Evolutionary conservation across 1,139 yeast species (phyloP).

Genomic region (Candida freyschussii): DNA sequence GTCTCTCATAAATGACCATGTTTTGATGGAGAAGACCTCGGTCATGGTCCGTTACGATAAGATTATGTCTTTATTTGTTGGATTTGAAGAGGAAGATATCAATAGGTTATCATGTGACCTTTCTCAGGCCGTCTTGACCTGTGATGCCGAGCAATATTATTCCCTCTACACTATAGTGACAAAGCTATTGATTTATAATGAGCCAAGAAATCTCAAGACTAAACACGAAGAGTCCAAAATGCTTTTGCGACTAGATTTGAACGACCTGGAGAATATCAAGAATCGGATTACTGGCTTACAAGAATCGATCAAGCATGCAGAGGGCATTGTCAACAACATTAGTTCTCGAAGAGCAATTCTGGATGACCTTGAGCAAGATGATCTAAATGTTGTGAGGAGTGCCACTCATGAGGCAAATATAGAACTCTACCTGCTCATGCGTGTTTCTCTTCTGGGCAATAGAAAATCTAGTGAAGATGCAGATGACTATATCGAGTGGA

Average conservation of each 20-base stretch:
- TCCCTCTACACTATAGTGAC: slow-evolving; percentile 59
- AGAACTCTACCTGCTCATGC: slow-evolving; percentile 30
- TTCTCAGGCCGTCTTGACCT: slow-evolving; percentile 62
- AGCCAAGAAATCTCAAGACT: slow-evolving; percentile 53
- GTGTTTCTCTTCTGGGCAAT: slow-evolving; percentile 28
- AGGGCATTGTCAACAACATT: slow-evolving; percentile 39
- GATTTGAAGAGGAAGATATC: slow-evolving; percentile 32
- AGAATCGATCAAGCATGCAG: slow-evolving; percentile 42
- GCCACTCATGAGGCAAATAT: slow-evolving; percentile 27
- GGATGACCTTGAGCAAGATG: slow-evolving; percentile 31
- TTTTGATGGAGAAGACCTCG: slow-evolving; percentile 61
- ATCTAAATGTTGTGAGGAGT: slow-evolving; percentile 28
- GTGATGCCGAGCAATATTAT: slow-evolving; percentile 72
- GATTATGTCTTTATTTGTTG: slow-evolving; percentile 27
- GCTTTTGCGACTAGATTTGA: slow-evolving; percentile 62
- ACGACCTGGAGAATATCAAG: slow-evolving; percentile 55
- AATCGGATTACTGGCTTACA: slow-evolving; percentile 53
- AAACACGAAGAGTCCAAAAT: slow-evolving; percentile 62
- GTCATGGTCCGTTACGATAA: slow-evolving; percentile 55
- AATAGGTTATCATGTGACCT: slow-evolving; percentile 54
- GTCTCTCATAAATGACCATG: slow-evolving; percentile 48
- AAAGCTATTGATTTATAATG: slow-evolving; percentile 63
- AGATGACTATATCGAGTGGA: slow-evolving; percentile 41
- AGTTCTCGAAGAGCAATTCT: slow-evolving; percentile 28
- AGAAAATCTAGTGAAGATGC: slow-evolving; percentile 24